Base-by-base conservation (phyloP, 495 filamentous ascomycete genomes). In the Lasiosphaeria hispida region DNA sequence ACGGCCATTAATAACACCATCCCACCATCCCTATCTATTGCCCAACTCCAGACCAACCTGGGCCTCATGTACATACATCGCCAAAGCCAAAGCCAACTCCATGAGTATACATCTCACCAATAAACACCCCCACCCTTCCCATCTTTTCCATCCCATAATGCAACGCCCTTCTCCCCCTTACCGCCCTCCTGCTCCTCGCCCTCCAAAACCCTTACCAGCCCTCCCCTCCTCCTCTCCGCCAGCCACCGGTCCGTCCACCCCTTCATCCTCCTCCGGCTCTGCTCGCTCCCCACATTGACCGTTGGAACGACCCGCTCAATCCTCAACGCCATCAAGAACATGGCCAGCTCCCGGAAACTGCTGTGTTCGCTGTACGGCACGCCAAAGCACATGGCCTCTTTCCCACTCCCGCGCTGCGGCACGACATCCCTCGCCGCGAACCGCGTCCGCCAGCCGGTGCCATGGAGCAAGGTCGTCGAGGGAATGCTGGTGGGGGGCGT, bases 311-410 rank as follows among this genome's bases (percentile, higher is more conserved):
- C 81, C 72, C 85, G 87, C 50, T 91, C 91, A 55, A 97, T 93
- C 48, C 89, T 73, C 71, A 98, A 69, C 52, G 85, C 85, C 74
- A 92, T 94, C 60, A 90, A 86, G 64, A 98, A 97, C 83, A 96
- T 86, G 2, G 90, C 91, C 69, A 98, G 71, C 78, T 98, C 94
- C 17, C 94, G 77, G 66, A 98, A 98, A 42, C 86, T 91, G 69
- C 89, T 93, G 63, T 98, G 94, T 74, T 98, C 94, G 51, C 86
- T 90, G 67, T 98, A 98, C 40, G 94, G 94, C 18, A 97, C 94
- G 10, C 88, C 91, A 60, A 90, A 96, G 64, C 90, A 95, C 57
- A 84, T 85, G 18, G 87, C 86, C 57, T 88, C 84, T 43, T 79
- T 77, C 18, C 87, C 87, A 67, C 85, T 87, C 5, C 94, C 95